These are phyloP conservation scores for Rhytidiadelphus loreus DNA, from an alignment of 225 moss, liverwort and hornwort species.

Conservation along the genomic window DNA sequence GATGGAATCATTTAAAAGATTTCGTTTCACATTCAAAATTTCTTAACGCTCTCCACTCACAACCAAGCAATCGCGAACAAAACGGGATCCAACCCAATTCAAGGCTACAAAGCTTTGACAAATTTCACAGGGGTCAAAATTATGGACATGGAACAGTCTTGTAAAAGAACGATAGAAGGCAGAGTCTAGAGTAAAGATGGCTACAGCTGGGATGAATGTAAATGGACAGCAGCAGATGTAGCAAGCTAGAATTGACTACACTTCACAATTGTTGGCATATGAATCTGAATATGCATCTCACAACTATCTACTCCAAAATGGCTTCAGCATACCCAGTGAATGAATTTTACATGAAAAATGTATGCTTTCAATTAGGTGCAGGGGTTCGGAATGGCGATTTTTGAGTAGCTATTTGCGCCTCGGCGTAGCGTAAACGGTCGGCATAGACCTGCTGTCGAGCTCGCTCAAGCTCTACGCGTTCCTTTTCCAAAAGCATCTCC, in stretches of 20 bases:
- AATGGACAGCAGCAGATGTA: background rate
- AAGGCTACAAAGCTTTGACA: background rate
- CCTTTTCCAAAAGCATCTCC: conserved; percentile 81
- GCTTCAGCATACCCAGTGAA: background rate
- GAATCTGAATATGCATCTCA: background rate
- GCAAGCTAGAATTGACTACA: background rate
- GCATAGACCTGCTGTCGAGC: conserved; percentile 67
- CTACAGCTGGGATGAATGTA: background rate
- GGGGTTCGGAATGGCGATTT: conserved; percentile 4
- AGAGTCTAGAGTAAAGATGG: background rate
- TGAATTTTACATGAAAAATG: background rate
- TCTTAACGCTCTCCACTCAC: background rate
- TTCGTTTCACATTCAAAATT: background rate
- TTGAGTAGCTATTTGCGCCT: conserved; percentile 14
- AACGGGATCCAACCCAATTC: background rate
- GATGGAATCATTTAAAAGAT: background rate
- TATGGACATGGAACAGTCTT: conserved; percentile 18
- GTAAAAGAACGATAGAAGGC: background rate
- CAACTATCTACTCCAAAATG: background rate
- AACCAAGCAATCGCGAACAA: background rate
- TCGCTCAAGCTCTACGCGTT: conserved; percentile 69
- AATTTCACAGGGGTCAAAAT: conserved; percentile 2
- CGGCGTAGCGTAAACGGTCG: conserved; percentile 72
- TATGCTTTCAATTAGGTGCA: conserved; percentile 7
- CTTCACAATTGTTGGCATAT: background rate